Evolutionary conservation across 805 yeast species (phyloP).

Genomic region (Clavispora carvajalis): DNA sequence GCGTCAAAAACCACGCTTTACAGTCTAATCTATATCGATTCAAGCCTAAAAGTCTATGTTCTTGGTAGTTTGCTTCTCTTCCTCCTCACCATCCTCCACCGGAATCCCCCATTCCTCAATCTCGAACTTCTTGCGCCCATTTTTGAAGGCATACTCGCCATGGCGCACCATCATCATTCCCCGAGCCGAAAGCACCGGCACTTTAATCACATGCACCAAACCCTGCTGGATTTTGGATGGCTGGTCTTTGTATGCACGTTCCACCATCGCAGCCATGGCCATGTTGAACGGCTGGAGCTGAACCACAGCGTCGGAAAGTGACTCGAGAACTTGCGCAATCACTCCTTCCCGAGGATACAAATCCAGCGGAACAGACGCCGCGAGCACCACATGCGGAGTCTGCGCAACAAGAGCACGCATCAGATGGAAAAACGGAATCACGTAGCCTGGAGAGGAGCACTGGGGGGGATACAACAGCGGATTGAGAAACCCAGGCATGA

Average conservation of each 20-base stretch:
- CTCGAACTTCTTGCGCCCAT: conserved; percentile 77
- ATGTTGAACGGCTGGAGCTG: conserved; percentile 80
- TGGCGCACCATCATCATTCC: conserved; percentile 75
- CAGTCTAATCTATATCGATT: too few species aligned
- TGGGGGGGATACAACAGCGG: conserved; percentile 67
- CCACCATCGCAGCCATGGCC: conserved; percentile 60
- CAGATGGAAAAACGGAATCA: conserved; percentile 58
- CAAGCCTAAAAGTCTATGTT: conserved; percentile 27
- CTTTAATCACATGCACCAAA: conserved; percentile 64
- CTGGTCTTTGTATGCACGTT: conserved; percentile 62
- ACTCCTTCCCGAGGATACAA: conserved; percentile 53
- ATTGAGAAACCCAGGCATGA: conserved; percentile 72
- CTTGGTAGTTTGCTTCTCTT: conserved; percentile 27
- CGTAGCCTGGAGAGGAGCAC: conserved; percentile 39
- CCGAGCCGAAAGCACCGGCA: conserved; percentile 66
- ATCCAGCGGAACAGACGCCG: conserved; percentile 58
- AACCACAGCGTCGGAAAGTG: conserved; percentile 59
- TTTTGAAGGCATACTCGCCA: conserved; percentile 81
- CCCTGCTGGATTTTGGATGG: conserved; percentile 84
- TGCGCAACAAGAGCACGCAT: conserved; percentile 50
- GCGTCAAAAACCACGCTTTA: too few species aligned
- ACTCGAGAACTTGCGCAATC: conserved; percentile 48
- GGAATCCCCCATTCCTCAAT: conserved; percentile 97
- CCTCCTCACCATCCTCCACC: conserved; percentile 70
- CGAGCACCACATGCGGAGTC: conserved; percentile 43